These are phyloP conservation scores for Podaxis mareebaensis DNA, from an alignment of 768 basidiomycete genomes.

Conservation along the genomic window DNA sequence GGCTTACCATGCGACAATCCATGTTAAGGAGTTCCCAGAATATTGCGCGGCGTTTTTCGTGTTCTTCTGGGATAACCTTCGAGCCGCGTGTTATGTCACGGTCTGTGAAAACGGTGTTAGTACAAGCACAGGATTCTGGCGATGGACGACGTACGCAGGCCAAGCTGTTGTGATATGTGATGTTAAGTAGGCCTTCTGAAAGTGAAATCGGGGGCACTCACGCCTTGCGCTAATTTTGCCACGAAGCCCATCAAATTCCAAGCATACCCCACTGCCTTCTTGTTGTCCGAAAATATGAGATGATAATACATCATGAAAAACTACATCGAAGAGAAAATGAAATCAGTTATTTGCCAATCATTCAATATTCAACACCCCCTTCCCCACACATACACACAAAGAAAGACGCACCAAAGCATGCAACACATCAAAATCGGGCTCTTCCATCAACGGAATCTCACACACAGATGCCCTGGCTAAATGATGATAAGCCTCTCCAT, in stretches of 20 bases:
- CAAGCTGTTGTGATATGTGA: slow-evolving; percentile 45
- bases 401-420: slow-evolving; percentile 54
- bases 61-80: slow-evolving; percentile 71
- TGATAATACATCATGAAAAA: slow-evolving; percentile 78
- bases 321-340: slow-evolving; percentile 23
- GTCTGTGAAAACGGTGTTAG: slow-evolving; percentile 42
- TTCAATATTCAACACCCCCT: background rate
- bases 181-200: slow-evolving; percentile 16
- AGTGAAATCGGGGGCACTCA: slow-evolving; percentile 35
- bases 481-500: slow-evolving; percentile 67
- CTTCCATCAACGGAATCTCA: slow-evolving; percentile 74
- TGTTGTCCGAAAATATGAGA: slow-evolving; percentile 72
- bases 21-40: slow-evolving; percentile 77
- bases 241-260: slow-evolving; percentile 80
- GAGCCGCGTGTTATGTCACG: slow-evolving; percentile 58
- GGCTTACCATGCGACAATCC: slow-evolving; percentile 62
- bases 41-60: slow-evolving; percentile 65
- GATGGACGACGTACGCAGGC: slow-evolving; percentile 53
- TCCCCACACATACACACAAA: background rate
- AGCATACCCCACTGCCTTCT: slow-evolving; percentile 69
- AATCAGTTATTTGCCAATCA: background rate
- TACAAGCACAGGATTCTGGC: background rate
- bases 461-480: slow-evolving; percentile 68
- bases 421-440: slow-evolving; percentile 72
- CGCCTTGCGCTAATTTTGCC: slow-evolving; percentile 71